A percentile compares a stretch with the other conserved stretches of the same genome.
These are phyloP conservation scores for Aspergillus ibericus DNA, from an alignment of 2,329 filamentous ascomycete species.

Conservation along the genomic window DNA sequence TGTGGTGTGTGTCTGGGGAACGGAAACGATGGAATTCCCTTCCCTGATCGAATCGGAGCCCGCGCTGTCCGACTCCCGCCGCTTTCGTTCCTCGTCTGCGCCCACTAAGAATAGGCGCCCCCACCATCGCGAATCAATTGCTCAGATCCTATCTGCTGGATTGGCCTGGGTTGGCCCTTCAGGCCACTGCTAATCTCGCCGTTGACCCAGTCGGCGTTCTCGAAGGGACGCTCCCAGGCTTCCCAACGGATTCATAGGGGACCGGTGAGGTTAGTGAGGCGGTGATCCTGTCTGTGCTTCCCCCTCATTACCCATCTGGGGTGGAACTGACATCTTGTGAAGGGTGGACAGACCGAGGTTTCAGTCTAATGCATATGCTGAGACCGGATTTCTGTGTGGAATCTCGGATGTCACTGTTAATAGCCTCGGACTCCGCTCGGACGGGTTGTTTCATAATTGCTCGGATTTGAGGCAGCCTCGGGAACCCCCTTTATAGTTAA, in stretches of 20 bases:
- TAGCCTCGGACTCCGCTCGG: neutral
- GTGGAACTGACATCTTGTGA: conserved; percentile 3
- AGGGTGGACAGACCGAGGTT: neutral
- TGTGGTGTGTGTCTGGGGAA: conserved; percentile 23
- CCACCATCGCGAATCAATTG: neutral
- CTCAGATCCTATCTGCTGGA: neutral
- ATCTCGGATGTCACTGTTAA: neutral
- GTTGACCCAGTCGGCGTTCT: neutral
- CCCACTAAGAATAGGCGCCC: neutral
- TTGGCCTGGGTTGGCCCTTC: neutral
- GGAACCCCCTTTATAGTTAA: neutral
- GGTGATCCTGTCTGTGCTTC: neutral
- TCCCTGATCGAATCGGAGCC: conserved; percentile 18
- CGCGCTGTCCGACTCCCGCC: neutral
- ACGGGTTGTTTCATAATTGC: conserved; percentile 1
- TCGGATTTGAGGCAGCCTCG: neutral
- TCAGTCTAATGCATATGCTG: neutral
- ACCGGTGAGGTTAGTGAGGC: neutral
- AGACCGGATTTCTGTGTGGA: neutral
- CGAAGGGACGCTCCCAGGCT: neutral
- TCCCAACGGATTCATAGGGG: neutral
- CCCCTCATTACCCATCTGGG: neutral
- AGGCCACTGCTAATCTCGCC: neutral
- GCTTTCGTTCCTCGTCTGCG: neutral
- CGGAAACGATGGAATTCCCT: conserved; percentile 6